A percentile compares a stretch with the other conserved stretches of the same genome.
These are phyloP conservation scores for Pogostemon cablin DNA, from an alignment of 257 asterid species.

Conservation along the genomic window DNA sequence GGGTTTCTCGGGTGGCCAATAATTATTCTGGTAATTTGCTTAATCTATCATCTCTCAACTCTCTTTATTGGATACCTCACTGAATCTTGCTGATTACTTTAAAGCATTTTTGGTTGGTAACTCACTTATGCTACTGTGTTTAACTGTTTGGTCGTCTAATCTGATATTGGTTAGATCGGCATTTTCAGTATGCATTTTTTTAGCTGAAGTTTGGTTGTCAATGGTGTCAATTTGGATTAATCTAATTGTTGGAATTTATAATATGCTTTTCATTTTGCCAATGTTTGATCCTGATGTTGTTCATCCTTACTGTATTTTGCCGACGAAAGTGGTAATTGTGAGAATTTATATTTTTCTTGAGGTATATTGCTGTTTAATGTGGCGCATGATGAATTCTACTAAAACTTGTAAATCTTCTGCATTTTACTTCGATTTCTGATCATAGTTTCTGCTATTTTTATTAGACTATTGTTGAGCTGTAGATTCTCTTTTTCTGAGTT, in stretches of 20 bases:
- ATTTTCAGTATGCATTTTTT: slow-evolving; percentile 28
- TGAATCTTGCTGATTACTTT: too few relatives aligned
- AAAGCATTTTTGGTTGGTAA: not conserved
- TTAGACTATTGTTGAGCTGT: too few relatives aligned
- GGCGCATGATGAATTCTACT: too few relatives aligned
- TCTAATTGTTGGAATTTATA: not conserved
- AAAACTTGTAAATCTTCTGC: not conserved
- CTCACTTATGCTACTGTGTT: slow-evolving; percentile 19
- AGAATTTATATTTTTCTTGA: not conserved
- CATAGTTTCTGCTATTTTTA: not conserved
- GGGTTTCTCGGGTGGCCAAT: slow-evolving; percentile 5
- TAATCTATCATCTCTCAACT: slow-evolving; percentile 1
- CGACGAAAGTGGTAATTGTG: slow-evolving; percentile 2
- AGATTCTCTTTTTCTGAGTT: not conserved
- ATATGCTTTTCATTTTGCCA: not conserved
- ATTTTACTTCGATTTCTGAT: not conserved
- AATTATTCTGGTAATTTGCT: not conserved
- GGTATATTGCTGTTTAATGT: not conserved
- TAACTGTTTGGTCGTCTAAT: slow-evolving; percentile 8
- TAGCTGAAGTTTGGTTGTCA: slow-evolving; percentile 31
- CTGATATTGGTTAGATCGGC: slow-evolving; percentile 28
- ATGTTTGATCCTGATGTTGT: too few relatives aligned
- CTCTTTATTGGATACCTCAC: too few relatives aligned
- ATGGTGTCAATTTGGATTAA: slow-evolving; percentile 4
- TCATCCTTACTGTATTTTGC: not conserved